phyloP scores from a whole-genome alignment of 176 grass and related monocot genomes.

The Eragrostis nindensis region DNA sequence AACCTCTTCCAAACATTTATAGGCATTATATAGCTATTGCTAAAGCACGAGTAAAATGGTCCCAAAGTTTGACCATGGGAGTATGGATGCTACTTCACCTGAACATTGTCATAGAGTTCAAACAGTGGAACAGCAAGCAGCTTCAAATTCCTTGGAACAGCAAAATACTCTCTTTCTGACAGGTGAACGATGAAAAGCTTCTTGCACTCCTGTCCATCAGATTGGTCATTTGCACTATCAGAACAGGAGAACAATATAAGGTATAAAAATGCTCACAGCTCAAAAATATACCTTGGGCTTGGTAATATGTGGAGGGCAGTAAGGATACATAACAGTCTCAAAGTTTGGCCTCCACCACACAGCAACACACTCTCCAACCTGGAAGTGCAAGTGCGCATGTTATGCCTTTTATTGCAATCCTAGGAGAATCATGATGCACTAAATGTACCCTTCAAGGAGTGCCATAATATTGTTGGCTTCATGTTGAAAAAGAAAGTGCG shows the following conservation, averaged over 20 bases:
- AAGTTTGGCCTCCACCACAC: slow-evolving; percentile 99
- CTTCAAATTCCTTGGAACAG: slow-evolving; percentile 98
- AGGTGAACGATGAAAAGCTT: slow-evolving; percentile 98
- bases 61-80: neutral
- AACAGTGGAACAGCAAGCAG: slow-evolving; percentile 98
- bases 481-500: neutral
- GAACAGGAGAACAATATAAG: neutral
- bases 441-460: neutral
- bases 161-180: slow-evolving; percentile 97
- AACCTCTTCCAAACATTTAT: neutral
- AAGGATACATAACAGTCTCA: slow-evolving; percentile 99
- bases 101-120: slow-evolving; percentile 97
- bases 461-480: neutral
- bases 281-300: slow-evolving; percentile 86
- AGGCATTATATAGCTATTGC: neutral
- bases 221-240: slow-evolving; percentile 16
- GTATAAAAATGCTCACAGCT: neutral
- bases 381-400: slow-evolving; percentile 19
- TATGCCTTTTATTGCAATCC: neutral
- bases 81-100: slow-evolving; percentile 49
- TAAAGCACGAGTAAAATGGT: too few relatives aligned
- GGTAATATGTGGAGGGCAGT: slow-evolving; percentile 98
- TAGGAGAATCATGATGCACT: neutral
- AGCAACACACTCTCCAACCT: slow-evolving; percentile 99
- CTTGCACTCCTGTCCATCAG: slow-evolving; percentile 83